Evolutionary conservation across 805 yeast species (phyloP).

Genomic region (Saccharomycodes ludwigii): DNA sequence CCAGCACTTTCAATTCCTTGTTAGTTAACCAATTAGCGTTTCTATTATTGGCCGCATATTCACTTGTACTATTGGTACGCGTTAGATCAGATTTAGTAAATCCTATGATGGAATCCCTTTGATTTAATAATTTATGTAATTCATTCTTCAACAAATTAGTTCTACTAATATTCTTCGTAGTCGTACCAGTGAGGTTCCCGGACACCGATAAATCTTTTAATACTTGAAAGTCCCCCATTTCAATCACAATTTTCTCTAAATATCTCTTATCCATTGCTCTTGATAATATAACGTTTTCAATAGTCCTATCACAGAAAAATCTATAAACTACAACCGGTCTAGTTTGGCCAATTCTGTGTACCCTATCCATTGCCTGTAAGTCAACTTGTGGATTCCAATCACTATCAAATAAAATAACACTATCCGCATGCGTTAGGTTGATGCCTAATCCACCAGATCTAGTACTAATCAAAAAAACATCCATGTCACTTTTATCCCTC

Average conservation of each 20-base stretch:
- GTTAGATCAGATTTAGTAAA: neutral
- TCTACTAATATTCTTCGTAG: neutral
- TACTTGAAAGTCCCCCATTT: slow-evolving; percentile 49
- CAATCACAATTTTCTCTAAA: slow-evolving; percentile 65
- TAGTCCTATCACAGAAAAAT: slow-evolving; percentile 61
- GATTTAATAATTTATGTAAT: neutral
- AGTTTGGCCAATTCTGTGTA: slow-evolving; percentile 84
- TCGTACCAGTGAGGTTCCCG: no score
- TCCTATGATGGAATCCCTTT: neutral
- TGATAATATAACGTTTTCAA: slow-evolving; percentile 72
- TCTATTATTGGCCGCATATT: no score
- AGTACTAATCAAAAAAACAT: slow-evolving; percentile 69
- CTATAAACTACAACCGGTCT: slow-evolving; percentile 76
- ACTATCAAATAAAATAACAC: slow-evolving; percentile 80
- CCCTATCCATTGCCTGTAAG: slow-evolving; percentile 91
- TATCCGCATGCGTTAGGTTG: slow-evolving; percentile 75
- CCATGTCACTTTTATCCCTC: slow-evolving; percentile 15
- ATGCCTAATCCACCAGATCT: slow-evolving; percentile 94
- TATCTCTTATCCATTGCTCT: slow-evolving; percentile 72
- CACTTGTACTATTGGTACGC: neutral
- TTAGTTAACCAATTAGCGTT: no score
- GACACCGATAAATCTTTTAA: no score
- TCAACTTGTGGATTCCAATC: slow-evolving; percentile 99
- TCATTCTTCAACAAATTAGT: slow-evolving; percentile 2
- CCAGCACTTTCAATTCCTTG: slow-evolving; percentile 36